Evolutionary conservation across 2,329 filamentous ascomycete species (phyloP).

Genomic region (Cylindrodendrum hubeiense): DNA sequence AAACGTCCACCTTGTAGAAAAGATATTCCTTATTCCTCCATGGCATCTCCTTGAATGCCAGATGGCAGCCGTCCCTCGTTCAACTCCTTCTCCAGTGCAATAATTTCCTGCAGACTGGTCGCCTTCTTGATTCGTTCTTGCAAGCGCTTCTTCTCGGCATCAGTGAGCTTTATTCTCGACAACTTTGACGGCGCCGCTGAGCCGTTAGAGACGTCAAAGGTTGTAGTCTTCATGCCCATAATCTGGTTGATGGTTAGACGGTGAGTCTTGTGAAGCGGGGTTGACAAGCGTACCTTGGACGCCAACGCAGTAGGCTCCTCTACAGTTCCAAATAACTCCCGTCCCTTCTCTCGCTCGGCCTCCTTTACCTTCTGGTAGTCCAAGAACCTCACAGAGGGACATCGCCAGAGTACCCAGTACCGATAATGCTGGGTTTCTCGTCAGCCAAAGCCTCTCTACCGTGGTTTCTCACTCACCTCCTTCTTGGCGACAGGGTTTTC

Average conservation of each 20-base stretch:
- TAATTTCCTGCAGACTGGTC: slow-evolving; percentile 90
- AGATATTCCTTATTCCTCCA: slow-evolving; percentile 67
- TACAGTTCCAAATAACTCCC: slow-evolving; percentile 84
- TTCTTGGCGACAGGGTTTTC: slow-evolving; percentile 94
- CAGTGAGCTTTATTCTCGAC: slow-evolving; percentile 86
- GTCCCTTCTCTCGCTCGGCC: slow-evolving; percentile 80
- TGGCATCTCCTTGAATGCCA: slow-evolving; percentile 68
- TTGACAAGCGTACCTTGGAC: slow-evolving; percentile 66
- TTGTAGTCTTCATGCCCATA: slow-evolving; percentile 84
- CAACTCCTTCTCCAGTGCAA: slow-evolving; percentile 89
- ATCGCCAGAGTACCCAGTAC: slow-evolving; percentile 90
- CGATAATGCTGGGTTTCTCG: slow-evolving; percentile 79
- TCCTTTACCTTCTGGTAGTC: slow-evolving; percentile 95
- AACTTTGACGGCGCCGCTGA: slow-evolving; percentile 68
- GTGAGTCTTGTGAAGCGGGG: too few species aligned
- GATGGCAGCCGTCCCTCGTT: slow-evolving; percentile 88
- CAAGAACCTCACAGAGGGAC: slow-evolving; percentile 87
- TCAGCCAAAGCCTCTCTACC: slow-evolving; percentile 14
- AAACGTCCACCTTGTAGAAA: slow-evolving; percentile 5
- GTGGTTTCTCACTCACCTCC: slow-evolving; percentile 73
- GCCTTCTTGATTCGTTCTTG: slow-evolving; percentile 91
- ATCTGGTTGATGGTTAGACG: slow-evolving; percentile 65
- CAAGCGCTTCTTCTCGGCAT: slow-evolving; percentile 86
- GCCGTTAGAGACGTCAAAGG: slow-evolving; percentile 70
- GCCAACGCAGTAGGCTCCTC: slow-evolving; percentile 86